These are phyloP conservation scores for Tolypocladium endophyticum DNA, from an alignment of 2,329 filamentous ascomycete genomes.

Conservation along the genomic window DNA sequence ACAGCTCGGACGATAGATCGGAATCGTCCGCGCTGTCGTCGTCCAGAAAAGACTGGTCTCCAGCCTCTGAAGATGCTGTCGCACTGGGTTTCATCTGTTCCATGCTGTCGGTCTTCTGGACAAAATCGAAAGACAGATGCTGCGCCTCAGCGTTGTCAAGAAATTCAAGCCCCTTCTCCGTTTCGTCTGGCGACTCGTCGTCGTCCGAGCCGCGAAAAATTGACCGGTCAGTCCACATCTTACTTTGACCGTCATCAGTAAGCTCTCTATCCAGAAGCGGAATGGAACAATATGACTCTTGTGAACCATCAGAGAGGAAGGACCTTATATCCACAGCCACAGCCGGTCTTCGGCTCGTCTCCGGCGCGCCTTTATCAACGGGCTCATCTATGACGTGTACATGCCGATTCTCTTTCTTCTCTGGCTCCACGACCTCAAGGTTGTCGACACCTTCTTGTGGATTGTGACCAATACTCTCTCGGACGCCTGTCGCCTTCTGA, in stretches of 20 bases:
- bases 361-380: constrained; percentile 7
- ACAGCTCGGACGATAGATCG: constrained; percentile 54
- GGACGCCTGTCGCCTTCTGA: neutral
- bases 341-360: constrained; percentile 13
- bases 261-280: constrained; percentile 63
- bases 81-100: constrained; percentile 28
- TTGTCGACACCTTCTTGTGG: neutral
- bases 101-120: constrained; percentile 43
- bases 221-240: constrained; percentile 44
- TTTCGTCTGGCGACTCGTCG: constrained; percentile 13
- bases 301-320: constrained; percentile 50
- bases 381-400: constrained; percentile 33
- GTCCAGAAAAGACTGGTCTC: constrained; percentile 35
- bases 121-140: constrained; percentile 41
- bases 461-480: neutral
- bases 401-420: constrained; percentile 35
- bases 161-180: constrained; percentile 6
- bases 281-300: constrained; percentile 65
- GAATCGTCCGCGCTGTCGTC: constrained; percentile 42
- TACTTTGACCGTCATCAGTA: constrained; percentile 37
- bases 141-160: constrained; percentile 13
- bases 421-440: constrained; percentile 12
- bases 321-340: constrained; percentile 32
- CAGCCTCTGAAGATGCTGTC: constrained; percentile 16
- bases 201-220: constrained; percentile 40